Evolutionary conservation across 1,284 basidiomycete species (phyloP), one percentile per base, ranked within the genome.

Genomic region (Moniliophthora roreri): DNA sequence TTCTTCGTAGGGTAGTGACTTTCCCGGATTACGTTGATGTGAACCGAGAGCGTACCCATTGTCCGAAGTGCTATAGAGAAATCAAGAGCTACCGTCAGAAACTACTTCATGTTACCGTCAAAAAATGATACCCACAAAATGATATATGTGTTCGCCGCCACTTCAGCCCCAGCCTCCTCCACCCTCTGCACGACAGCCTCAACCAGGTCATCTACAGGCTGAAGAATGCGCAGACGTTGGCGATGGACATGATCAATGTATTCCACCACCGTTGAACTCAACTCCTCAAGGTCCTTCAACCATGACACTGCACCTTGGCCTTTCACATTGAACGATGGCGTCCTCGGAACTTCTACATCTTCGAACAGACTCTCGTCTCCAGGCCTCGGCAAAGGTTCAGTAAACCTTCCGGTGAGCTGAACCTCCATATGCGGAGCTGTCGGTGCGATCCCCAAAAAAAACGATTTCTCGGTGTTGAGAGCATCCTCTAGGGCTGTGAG

Each of bases 41-140:
- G 40, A 45, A 18, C 50, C 50, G 18, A 51, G 50, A 28, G 40
- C 40, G 41, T 51, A 51, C 10, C 50, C 50, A 23, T 51, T 51
- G 16, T 51, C 50, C 5, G 50, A 32, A 11, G 34, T 42, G 41
- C 48, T 50, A 21, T 9, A 40, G n/a, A 41, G 5, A 28, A 28
- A 32, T 20, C 13, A 9, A 11, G 8, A 4, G 41, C 28, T 24
- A 41, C 24, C 26, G n/a, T 5, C 1, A 18, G n/a, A 28, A 41
- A 11, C 6, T 21, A 21, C n/a, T n/a, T n/a, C n/a, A n/a, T n/a
- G n/a, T n/a, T n/a, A n/a, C n/a, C n/a, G n/a, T n/a, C 6, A 37
- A 11, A 24, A 41, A n/a, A 40, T 15, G 16, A 26, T 10, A 42
- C 49, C 10, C 15, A 50, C 49, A 44, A 45, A 20, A 45, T 51